Evolutionary conservation across 2,329 filamentous ascomycete species (phyloP), one percentile per base, ranked within the genome.

Genomic region (Aspergillus tubingensis): DNA sequence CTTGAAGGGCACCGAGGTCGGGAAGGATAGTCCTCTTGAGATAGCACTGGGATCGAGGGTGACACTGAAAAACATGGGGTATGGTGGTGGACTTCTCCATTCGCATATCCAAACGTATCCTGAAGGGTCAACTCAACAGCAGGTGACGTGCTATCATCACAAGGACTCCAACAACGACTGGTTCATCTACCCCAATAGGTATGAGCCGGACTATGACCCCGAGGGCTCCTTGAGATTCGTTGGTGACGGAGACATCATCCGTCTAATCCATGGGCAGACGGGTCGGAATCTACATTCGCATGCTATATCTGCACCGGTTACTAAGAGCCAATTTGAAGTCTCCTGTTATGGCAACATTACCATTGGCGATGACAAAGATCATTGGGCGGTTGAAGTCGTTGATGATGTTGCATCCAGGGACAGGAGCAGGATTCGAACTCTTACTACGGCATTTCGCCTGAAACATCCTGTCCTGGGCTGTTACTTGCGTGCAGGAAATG

Each of bases 111-210:
- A 98, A 79, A 97, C 92, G 8, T 98, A 92, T 75, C 94, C 94
- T 0, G 93, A 97, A 74, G 95, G 94, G 32, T 98, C 95, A 39
- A 81, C 81, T 55, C 95, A 99, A 79, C 96, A 99, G 78, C 95
- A 99, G 77, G 89, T 99, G 63, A 99, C 95, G 64, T 99, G 96
- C 83, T 99, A 99, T 80, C 95, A 99, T 80, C 95, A 99, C 84
- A 99, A 99, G 77, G 95, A 99, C 82, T 85, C 94, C 76, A 99
- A 99, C 86, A 99, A 99, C 76, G 95, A 99, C 77, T 99, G 95
- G 95, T 96, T 96, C 80, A 93, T 99, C 79, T 97, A 97, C 77
- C 95, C 95, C 25, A 96, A 94, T 80, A 91, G 96, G 64, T 79
- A 83, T 57, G 86, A 96, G 61, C 79, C 84, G 23, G 88, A 90